Conservation (phyloP, 2,329 filamentous ascomycete genomes). For the Helotiales sp. region DNA sequence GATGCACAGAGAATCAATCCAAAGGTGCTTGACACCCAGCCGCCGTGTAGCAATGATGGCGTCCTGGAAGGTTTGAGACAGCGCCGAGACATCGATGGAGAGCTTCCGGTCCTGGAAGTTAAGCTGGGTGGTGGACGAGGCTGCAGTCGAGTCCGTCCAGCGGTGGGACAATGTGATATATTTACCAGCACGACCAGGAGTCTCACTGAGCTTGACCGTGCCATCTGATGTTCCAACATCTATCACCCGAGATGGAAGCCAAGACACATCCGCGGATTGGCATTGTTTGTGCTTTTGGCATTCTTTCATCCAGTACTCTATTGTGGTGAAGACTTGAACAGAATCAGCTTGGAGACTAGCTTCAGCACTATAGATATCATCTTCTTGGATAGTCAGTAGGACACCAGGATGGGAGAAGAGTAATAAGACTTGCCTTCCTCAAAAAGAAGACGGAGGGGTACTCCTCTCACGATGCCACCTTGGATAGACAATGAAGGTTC, state of each 20-base stretch:
- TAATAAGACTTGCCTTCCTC: not conserved
- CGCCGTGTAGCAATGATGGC: not conserved
- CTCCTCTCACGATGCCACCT: not conserved
- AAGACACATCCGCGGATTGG: not conserved
- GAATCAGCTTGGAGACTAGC: not conserved
- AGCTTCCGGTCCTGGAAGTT: not conserved
- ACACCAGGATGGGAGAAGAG: not conserved
- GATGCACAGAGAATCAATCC: conserved; percentile 4
- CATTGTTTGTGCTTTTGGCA: not conserved
- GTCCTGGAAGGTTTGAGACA: conserved; percentile 2
- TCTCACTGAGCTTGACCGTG: not conserved
- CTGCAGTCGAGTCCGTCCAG: not conserved
- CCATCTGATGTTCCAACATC: not conserved
- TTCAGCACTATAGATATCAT: not conserved
- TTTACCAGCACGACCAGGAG: not conserved
- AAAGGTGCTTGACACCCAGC: not conserved
- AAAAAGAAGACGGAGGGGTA: not conserved
- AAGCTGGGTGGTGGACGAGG: not conserved
- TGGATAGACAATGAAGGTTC: not conserved
- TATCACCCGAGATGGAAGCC: not conserved
- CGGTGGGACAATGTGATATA: not conserved
- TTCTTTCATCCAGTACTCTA: not conserved
- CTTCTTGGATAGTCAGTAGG: not conserved
- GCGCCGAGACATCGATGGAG: not conserved
- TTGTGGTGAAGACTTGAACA: not conserved